Base-by-base conservation (phyloP, 176 grass and related monocot species). In the Aegilops sharonensis region DNA sequence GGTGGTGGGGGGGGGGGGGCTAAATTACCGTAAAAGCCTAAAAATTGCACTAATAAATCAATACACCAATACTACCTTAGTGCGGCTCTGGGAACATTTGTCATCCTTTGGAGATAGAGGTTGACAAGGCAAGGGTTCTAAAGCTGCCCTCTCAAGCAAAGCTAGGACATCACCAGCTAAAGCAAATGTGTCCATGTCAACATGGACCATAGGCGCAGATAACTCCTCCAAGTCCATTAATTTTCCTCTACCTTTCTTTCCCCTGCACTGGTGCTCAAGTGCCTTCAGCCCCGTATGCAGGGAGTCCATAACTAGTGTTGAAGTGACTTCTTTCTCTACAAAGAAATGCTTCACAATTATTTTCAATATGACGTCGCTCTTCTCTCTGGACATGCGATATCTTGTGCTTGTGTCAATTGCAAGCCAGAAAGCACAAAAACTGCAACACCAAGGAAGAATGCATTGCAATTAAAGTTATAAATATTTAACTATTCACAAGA, bases 251-350 rank as follows among this genome's bases (percentile, higher is more conserved):
- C 88, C 88, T 91, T 94, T 94, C 60, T 88, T 87, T 82, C 78
- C 63, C 84, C 90, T 90, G 85, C 85, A 90, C 80, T 92, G 88
- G 79, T 71, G 66, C 87, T 92, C 93, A 59, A 95, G 90, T 43
- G 90, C 85, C 87, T 89, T 92, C 77, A 95, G 65, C 72, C 92
- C 94, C 15, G 85, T 97, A 78, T 97, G 90, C 56, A 97, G 84
- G 78, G 92, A 89, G 68, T 94, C 94, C 94, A 97, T 97, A 80
- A 94, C 88, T 78, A 97, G 82, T 85, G 94, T 97, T 64, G 92
- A 97, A 42, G 94, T 94, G 47, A 97, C 94, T 50, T 97, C 94
- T 91, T 97, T 97, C 84, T 97, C 94, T 0, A 89, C 75, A 88
- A 94, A 97, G 89, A 97, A 94, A 72, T 94, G 86, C 59, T 97